Base-by-base conservation (phyloP, 495 filamentous ascomycete genomes). In the Polyplosphaeria fusca region DNA sequence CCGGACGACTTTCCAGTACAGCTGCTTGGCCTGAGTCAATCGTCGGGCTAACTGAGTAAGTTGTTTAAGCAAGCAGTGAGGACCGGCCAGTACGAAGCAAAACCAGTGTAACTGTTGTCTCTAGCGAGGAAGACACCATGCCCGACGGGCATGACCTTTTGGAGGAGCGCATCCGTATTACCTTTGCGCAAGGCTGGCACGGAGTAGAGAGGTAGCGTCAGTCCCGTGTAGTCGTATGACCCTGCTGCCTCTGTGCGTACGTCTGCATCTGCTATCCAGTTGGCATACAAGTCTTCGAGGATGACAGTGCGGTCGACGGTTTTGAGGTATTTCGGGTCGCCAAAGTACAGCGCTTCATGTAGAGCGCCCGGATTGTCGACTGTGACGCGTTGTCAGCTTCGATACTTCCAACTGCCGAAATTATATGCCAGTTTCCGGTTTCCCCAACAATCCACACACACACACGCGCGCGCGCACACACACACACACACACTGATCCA, bases 321-420 rank as follows among this genome's bases (percentile, higher is more conserved):
- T 41, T 43, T 24, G 20, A 28, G 20, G 28, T 56, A 58, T 13
- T 42, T 19, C 47, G 51, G 56, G 40, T 60, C 51, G 37, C 25
- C 30, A 45, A 56, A 60, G 39, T 64, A 60, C 25, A 40, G 50
- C 39, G 40, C 51, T 32, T 58, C 53, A 43, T 52, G 63, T 2
- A 65, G 47, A 40, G 52, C 59, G 20, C 63, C 63, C 28, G 63
- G 63, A 42, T 65, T 65, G 58, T 54, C 52, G 32, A 61, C 58
- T 64, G 16, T 16, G 14, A 37, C 18, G 14, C 42, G 22, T 39
- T 38, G 57, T 64, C 50, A 64, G 61, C 56, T 22, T 53, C 44
- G 52, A 49, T 7, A 32, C 28, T 19, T 59, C 11, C 39, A 64
- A 59, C 49, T 64, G 61, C 56, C 56, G 56, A 59, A 19, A 50